Base-by-base conservation (phyloP, 805 yeast species). In the Grigorovia yakushimaensis region DNA sequence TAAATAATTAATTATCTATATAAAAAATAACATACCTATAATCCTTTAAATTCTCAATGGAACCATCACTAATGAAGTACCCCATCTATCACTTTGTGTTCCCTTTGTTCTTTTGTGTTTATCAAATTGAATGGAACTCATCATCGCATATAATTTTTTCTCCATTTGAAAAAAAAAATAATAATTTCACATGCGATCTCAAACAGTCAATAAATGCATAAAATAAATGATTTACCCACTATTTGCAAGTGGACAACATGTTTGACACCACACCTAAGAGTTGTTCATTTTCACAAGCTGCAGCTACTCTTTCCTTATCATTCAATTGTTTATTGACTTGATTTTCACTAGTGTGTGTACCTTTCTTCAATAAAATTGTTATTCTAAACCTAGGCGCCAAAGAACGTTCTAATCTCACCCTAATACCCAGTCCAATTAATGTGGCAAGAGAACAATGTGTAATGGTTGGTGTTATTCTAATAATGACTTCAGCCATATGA, bases 371-470 rank as follows among this genome's bases (percentile, higher is more conserved):
- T 38, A 84, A 67, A 27, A 93, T 84, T 13, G 81, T 77, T 49
- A 88, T 80, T 54, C 98, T 73, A 70, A 77, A 89, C 47, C 96
- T 71, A 4, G 88, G 79, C 1, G 97, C 95, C 30, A 93, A 73
- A 51, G 94, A 78, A 58, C 99, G 71, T 52, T 91, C 96, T 41
- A 93, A 71, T 35, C 99, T 73, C 1, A 93, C 98, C 44, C 97
- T 72, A 46, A 93, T 87, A 0, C 98, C 98, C 38, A 93, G 73
- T 0, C 99, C 99, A 49, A 93, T 93, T 43, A 93, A 74, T 0
- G 98, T 93, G 1, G 98, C 98, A 51, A 93, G 72, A 0, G 96
- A 88, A 64, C 99, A 93, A 60, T 93, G 99, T 4, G 98, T 93
- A 56, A 93, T 91, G 0, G 99, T 93, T 1, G 99, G 99, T 0